Base-by-base conservation (phyloP, 2,329 filamentous ascomycete species). In the Grosmannia penicillata region DNA sequence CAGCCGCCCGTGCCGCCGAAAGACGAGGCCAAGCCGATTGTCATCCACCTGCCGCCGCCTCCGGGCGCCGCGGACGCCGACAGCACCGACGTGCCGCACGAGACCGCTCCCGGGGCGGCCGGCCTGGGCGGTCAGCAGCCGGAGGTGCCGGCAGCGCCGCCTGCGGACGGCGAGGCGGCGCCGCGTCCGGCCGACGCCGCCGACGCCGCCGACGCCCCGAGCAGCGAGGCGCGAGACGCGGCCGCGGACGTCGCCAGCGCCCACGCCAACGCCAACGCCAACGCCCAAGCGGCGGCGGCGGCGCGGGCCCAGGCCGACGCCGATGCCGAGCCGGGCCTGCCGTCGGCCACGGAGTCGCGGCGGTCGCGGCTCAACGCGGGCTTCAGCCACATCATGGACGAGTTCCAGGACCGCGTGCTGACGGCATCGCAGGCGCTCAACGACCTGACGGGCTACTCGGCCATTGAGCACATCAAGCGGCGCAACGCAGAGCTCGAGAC, bases 391-490 rank as follows among this genome's bases (percentile, higher is more conserved):
- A 63, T 93, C 54, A 93, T 96, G 83, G 91, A 98, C 61, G 78
- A 83, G 46, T 57, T 95, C 17, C 85, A 96, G 54, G 74, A 79
- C 24, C 86, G 89, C 49, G 70, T 93, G 33, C 81, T 94, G 46
- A 72, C 80, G 37, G 87, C 87, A 4, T 84, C 84, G 2, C 83
- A 91, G 55, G 81, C 82, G 42, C 73, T 98, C 58, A 98, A 95
- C 59, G 84, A 87, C 51, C 74, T 95, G 38, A 98, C 91, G 3
- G 91, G 91, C 47, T 98, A 96, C 64, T 82, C 82, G 1, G 77
- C 81, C 31, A 96, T 98, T 56, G 87, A 95, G 57, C 65, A 73
- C 19, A 72, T 98, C 48, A 93, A 94, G 55, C 61, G 65, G 9
- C 75, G 82, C 42, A 96, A 96, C 57, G 68, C 76, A 14, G 56